Conservation (phyloP, 2,329 filamentous ascomycete species). For the Sclerotinia borealis region DNA sequence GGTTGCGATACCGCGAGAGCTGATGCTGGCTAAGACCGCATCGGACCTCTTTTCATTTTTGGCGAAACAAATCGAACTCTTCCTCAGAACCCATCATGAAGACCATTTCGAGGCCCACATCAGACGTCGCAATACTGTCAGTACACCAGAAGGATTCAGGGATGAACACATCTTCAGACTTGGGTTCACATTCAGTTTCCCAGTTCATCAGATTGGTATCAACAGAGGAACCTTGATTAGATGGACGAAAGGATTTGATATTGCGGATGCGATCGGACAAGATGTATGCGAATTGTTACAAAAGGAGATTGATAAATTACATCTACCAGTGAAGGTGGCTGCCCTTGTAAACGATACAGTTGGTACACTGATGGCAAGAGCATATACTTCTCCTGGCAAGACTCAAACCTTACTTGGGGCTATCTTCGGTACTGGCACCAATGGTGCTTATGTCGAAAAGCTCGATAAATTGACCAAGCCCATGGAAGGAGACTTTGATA, state of each 20-base stretch:
- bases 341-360: conserved; percentile 97
- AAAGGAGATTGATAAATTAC: conserved; percentile 77
- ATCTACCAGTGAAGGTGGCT: conserved; percentile 87
- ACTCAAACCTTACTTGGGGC: conserved; percentile 83
- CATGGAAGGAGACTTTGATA: conserved; percentile 64
- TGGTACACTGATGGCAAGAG: conserved; percentile 94
- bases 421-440: conserved; percentile 96
- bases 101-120: conserved; percentile 75
- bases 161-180: conserved; percentile 82
- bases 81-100: conserved; percentile 79
- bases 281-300: conserved; percentile 92
- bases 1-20: conserved; percentile 77
- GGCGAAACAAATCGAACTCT: conserved; percentile 84
- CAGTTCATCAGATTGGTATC: conserved; percentile 87
- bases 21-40: conserved; percentile 85
- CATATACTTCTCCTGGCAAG: conserved; percentile 87
- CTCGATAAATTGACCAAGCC: conserved; percentile 76
- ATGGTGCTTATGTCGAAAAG: conserved; percentile 96
- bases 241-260: conserved; percentile 99
- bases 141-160: conserved; percentile 51
- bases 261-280: conserved; percentile 86
- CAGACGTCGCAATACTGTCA: conserved; percentile 55
- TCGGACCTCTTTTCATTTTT: conserved; percentile 88
- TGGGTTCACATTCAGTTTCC: conserved; percentile 99
- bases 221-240: conserved; percentile 92